Percentiles rank a stretch among this genome's conserved stretches.
Evolutionary conservation across 805 yeast genomes (phyloP).

Genomic region (Barnettozyma sucrosica): DNA sequence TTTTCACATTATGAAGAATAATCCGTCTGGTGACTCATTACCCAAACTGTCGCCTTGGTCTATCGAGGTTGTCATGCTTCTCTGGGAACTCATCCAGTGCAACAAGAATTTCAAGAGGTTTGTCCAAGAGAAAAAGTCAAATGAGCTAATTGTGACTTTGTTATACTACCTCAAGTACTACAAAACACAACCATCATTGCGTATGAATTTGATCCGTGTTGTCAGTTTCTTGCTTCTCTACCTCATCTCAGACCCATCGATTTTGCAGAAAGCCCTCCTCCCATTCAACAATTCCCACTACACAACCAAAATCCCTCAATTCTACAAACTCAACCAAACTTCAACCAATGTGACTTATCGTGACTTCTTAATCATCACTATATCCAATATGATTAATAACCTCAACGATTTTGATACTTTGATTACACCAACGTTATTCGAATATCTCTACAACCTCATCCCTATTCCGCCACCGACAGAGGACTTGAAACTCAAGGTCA

Average conservation of each 20-base stretch:
- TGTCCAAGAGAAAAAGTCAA: slow-evolving; percentile 41
- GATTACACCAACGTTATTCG: slow-evolving; percentile 46
- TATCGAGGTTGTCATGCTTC: slow-evolving; percentile 50
- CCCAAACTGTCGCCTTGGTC: slow-evolving; percentile 44
- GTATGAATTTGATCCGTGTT: slow-evolving; percentile 39
- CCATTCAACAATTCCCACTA: slow-evolving; percentile 40
- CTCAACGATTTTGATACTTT: slow-evolving; percentile 29
- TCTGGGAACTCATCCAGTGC: slow-evolving; percentile 76
- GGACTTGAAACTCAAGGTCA: slow-evolving; percentile 29
- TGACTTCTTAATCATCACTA: slow-evolving; percentile 55
- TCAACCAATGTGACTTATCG: slow-evolving; percentile 43
- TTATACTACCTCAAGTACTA: slow-evolving; percentile 53
- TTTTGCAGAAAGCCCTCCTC: slow-evolving; percentile 36
- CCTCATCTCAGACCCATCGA: slow-evolving; percentile 36
- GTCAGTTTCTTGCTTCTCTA: slow-evolving; percentile 48
- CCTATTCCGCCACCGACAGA: slow-evolving; percentile 32
- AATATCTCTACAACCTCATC: slow-evolving; percentile 56
- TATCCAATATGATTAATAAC: slow-evolving; percentile 36
- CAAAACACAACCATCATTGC: slow-evolving; percentile 33
- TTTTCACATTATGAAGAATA: slow-evolving; percentile 24
- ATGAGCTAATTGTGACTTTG: slow-evolving; percentile 48
- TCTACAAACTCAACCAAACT: slow-evolving; percentile 39
- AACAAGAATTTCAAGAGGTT: slow-evolving; percentile 50
- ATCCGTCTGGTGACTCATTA: slow-evolving; percentile 22
- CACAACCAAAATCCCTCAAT: slow-evolving; percentile 45